Evolutionary conservation across 305 asterid species (phyloP).

Genomic region (Plantago lanceolata): DNA sequence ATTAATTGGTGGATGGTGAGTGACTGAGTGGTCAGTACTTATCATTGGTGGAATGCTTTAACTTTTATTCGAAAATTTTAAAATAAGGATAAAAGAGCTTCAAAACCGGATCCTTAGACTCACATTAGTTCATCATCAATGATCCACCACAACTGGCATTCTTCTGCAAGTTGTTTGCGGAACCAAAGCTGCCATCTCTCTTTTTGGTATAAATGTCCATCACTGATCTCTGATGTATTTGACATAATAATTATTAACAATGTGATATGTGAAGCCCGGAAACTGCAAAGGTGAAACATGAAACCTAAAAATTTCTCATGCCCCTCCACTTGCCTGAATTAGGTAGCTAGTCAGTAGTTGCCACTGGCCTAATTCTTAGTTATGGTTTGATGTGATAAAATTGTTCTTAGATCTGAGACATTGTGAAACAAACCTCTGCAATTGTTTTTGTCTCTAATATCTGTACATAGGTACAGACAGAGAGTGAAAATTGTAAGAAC

Average conservation of each 20-base stretch:
- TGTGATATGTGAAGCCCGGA: neutral
- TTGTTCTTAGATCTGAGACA: neutral
- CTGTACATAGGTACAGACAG: neutral
- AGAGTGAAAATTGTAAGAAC: neutral
- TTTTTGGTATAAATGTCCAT: too few species aligned
- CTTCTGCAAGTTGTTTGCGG: too few species aligned
- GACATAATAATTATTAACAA: too few species aligned
- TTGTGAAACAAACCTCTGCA: neutral
- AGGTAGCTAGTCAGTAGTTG: neutral
- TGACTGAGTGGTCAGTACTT: neutral
- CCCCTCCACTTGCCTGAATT: neutral
- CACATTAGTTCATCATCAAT: too few species aligned
- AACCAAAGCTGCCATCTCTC: too few species aligned
- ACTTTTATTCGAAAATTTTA: too few species aligned
- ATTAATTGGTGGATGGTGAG: too few species aligned
- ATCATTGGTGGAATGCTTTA: neutral
- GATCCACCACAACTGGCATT: too few species aligned
- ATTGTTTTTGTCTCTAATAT: neutral
- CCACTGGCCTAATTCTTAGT: neutral
- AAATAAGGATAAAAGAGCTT: too few species aligned
- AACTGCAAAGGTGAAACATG: too few species aligned
- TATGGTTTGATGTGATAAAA: neutral
- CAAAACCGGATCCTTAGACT: too few species aligned
- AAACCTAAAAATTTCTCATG: neutral
- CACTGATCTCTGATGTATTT: too few species aligned